phyloP scores from a whole-genome alignment of 768 basidiomycete genomes.

The Boletus edulis region DNA sequence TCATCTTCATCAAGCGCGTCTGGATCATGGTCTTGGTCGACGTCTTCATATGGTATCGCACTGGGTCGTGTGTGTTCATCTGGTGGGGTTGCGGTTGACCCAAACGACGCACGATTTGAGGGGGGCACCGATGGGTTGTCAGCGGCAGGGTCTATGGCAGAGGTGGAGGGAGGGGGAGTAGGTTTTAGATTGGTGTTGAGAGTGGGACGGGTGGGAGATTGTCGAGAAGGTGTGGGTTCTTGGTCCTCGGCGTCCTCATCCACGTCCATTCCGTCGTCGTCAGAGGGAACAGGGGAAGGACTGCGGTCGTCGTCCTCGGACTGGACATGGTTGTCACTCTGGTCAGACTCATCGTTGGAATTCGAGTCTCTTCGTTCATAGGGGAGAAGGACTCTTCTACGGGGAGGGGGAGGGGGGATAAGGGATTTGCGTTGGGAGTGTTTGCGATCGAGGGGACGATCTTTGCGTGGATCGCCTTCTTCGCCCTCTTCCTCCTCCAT shows the following conservation, averaged over 20 bases:
- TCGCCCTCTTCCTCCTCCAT: conserved; percentile 66
- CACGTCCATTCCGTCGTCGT: conserved; percentile 29
- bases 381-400: conserved; percentile 16
- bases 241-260: conserved; percentile 30
- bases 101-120: conserved; percentile 17
- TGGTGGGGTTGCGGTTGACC: conserved; percentile 20
- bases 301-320: conserved; percentile 10
- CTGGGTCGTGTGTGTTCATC: conserved; percentile 10
- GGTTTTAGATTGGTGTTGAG: conserved; percentile 14
- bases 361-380: conserved; percentile 22
- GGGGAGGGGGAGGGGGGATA: background rate
- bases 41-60: conserved; percentile 30
- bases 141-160: conserved; percentile 19
- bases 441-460: conserved; percentile 12
- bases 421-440: background rate
- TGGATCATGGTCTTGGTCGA: conserved; percentile 17
- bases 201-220: conserved; percentile 19
- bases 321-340: background rate
- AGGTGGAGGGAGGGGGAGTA: conserved; percentile 6
- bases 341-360: conserved; percentile 20
- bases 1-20: conserved; percentile 24
- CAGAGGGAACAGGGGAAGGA: conserved; percentile 7
- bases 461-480: conserved; percentile 25
- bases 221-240: conserved; percentile 22
- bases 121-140: conserved; percentile 20